These are phyloP conservation scores for Penstemon newberryi DNA, from an alignment of 257 asterid genomes.

Conservation along the genomic window DNA sequence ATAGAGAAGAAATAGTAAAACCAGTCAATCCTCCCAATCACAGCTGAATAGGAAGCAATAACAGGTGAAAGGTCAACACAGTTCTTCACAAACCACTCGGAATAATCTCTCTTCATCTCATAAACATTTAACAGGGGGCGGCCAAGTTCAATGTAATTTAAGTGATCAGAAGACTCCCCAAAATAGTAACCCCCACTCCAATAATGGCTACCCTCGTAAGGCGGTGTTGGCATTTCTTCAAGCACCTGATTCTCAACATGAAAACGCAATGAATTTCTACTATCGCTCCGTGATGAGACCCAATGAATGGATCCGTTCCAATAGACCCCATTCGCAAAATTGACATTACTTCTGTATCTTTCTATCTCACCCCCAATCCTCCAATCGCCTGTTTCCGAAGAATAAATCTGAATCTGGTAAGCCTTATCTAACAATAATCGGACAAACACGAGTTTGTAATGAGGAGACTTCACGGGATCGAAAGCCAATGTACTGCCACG, in stretches of 20 bases:
- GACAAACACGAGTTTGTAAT: conserved; percentile 32
- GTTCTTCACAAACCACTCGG: conserved; percentile 36
- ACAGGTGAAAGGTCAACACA: conserved; percentile 17
- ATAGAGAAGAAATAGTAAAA: not conserved
- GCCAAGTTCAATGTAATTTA: conserved; percentile 23
- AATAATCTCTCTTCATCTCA: conserved; percentile 31
- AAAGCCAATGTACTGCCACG: conserved; percentile 24
- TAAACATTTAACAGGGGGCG: conserved; percentile 19
- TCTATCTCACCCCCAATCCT: conserved; percentile 16
- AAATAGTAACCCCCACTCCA: conserved; percentile 9
- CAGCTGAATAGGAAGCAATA: conserved; percentile 2
- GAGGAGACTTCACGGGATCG: conserved; percentile 30
- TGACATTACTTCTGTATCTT: no score
- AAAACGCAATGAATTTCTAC: not conserved
- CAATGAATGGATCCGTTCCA: conserved; percentile 25
- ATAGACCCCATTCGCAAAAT: not conserved
- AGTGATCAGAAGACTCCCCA: conserved; percentile 34
- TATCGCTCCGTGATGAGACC: not conserved
- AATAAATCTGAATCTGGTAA: conserved; percentile 22
- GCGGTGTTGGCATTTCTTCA: conserved; percentile 17
- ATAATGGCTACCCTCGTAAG: not conserved
- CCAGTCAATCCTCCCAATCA: not conserved
- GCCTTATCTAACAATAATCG: not conserved
- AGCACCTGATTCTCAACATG: conserved; percentile 9
- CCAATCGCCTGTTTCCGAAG: conserved; percentile 32